A percentile compares a stretch with the other conserved stretches of the same genome.
Evolutionary conservation across 176 grass and related monocot species (phyloP).

Genomic region (Echinochloa phyllopogon): DNA sequence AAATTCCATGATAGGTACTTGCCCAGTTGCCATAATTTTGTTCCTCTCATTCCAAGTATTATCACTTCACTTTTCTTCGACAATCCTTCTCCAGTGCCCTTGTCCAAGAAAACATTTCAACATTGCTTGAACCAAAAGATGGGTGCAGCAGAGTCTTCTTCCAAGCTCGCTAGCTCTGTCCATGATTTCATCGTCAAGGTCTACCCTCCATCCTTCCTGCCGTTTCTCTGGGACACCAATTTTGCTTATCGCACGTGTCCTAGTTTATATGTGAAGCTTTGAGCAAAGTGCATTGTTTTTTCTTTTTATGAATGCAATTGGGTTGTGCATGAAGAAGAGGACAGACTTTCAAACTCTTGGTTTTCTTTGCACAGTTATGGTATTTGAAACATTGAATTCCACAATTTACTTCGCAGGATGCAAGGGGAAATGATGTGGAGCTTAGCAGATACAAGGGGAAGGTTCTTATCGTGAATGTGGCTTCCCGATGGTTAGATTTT

Average conservation of each 20-base stretch:
- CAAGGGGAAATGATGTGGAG: slow-evolving; percentile 61
- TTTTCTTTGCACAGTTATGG: background rate
- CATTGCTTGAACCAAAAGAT: slow-evolving; percentile 29
- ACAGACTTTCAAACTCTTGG: background rate
- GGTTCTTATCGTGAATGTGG: slow-evolving; percentile 75
- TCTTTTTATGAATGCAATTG: background rate
- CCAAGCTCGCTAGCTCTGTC: slow-evolving; percentile 38
- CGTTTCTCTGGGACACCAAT: background rate
- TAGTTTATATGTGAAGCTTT: background rate
- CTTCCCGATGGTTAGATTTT: slow-evolving; percentile 56
- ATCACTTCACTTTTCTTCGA: slow-evolving; percentile 20
- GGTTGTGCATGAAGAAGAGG: background rate
- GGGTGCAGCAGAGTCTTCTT: slow-evolving; percentile 55
- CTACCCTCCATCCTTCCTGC: background rate
- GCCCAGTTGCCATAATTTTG: slow-evolving; percentile 9
- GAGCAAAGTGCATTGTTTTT: background rate
- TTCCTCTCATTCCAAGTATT: slow-evolving; percentile 14
- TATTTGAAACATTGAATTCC: slow-evolving; percentile 9
- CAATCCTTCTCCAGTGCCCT: slow-evolving; percentile 25
- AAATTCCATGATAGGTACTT: slow-evolving; percentile 27
- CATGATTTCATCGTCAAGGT: slow-evolving; percentile 77
- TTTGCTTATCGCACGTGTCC: background rate
- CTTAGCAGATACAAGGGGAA: slow-evolving; percentile 72
- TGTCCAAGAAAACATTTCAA: background rate
- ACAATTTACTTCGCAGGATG: slow-evolving; percentile 47